Evolutionary conservation across 805 yeast genomes (phyloP).

Genomic region (Cyberlindnera misumaiensis): DNA sequence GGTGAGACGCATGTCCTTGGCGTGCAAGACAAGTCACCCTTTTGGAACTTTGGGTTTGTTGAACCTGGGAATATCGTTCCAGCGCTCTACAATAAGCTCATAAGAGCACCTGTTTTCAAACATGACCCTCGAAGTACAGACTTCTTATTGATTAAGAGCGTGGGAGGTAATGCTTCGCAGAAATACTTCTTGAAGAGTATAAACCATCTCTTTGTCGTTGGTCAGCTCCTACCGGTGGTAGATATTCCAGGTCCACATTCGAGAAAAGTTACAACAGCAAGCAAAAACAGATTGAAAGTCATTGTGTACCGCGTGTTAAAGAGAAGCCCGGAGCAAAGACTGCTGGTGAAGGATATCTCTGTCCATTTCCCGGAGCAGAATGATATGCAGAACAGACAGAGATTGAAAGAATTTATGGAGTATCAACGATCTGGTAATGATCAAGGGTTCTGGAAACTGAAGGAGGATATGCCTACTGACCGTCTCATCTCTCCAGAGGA

Average conservation of each 20-base stretch:
- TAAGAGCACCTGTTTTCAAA: slow-evolving; percentile 86
- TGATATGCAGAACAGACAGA: slow-evolving; percentile 94
- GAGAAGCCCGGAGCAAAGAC: slow-evolving; percentile 61
- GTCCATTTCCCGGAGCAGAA: slow-evolving; percentile 94
- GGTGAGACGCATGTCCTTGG: slow-evolving; percentile 97
- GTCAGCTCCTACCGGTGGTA: slow-evolving; percentile 87
- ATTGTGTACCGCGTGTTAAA: slow-evolving; percentile 84
- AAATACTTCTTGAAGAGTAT: slow-evolving; percentile 63
- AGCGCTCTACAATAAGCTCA: slow-evolving; percentile 83
- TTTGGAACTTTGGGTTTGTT: slow-evolving; percentile 97
- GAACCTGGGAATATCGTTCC: slow-evolving; percentile 93
- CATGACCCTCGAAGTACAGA: slow-evolving; percentile 79
- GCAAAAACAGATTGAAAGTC: slow-evolving; percentile 88
- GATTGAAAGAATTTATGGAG: slow-evolving; percentile 96
- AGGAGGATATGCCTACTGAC: slow-evolving; percentile 64
- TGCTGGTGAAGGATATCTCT: slow-evolving; percentile 81
- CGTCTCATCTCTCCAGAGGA: slow-evolving; percentile 92
- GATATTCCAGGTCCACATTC: slow-evolving; percentile 98
- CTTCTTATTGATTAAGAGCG: slow-evolving; percentile 70
- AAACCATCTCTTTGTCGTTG: slow-evolving; percentile 75
- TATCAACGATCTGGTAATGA: slow-evolving; percentile 91
- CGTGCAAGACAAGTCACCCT: slow-evolving; percentile 93
- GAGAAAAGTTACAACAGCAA: slow-evolving; percentile 87
- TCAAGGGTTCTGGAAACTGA: slow-evolving; percentile 92
- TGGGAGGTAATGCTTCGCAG: slow-evolving; percentile 67